Base-by-base conservation (phyloP, 2,329 filamentous ascomycete species). In the Lachnellula arida region DNA sequence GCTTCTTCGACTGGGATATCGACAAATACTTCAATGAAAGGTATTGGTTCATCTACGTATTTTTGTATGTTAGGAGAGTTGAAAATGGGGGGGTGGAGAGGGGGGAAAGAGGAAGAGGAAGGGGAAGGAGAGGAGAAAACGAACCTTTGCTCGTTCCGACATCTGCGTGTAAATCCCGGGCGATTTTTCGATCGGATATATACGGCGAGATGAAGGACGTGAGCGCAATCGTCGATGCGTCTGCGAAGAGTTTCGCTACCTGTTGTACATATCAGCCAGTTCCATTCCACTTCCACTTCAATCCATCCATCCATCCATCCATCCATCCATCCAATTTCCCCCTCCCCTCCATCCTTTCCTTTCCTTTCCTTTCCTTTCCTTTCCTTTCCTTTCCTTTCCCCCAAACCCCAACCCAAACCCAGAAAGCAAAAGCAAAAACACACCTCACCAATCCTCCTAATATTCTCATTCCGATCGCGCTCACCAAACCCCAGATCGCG, bases 161-260 rank as follows among this genome's bases (percentile, higher is more conserved):
- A 2, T 81, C 78, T 61, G 81, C 80, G 75, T 99, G 94, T 67
- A 99, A 77, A 60, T 86, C 78, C 57, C 94, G 86, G 8, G 94
- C 94, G 43, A 89, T 81, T 63, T 90, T 79, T 56, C 94, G 86
- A 76, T 99, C 94, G 35, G 87, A 87, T 55, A 84, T 84, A 80
- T 97, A 97, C 1, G 94, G 94, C 1, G 89, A 95, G 78, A 99
- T 99, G 79, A 99, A 99, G 59, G 89, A 94, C 53, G 94, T 96
- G 64, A 99, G 86, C 63, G 93, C 89, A 67, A 97, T 84, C 55
- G 88, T 89, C 61, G 89, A 85, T 52, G 85, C 85, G 77, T 99
- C 94, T 60, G 94, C 92, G 75, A 99, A 99, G 63, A 99, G 85
- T 76, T 96, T 96, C 59, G 94, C 91, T 43, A 97, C 92, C 82